Conservation (phyloP, 768 basidiomycete genomes). For the Pleurotus cornucopiae region DNA sequence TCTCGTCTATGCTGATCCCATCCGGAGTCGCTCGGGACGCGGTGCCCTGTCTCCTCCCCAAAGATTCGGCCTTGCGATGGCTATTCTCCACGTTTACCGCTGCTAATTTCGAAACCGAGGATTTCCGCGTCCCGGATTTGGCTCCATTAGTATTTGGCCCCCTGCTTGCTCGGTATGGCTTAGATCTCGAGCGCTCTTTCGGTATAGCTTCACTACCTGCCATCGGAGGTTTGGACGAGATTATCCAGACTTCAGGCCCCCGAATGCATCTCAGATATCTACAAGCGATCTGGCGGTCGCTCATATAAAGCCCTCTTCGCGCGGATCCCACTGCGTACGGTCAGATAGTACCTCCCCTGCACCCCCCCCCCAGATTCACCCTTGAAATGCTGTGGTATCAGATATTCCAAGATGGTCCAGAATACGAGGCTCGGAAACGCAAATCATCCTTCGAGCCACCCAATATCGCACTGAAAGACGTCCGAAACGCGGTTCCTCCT, state of each 20-base stretch:
- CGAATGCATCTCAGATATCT: background rate
- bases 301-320: background rate
- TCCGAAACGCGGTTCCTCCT: slow-evolving; percentile 44
- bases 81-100: no score
- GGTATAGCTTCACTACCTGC: background rate
- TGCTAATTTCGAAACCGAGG: background rate
- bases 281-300: background rate
- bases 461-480: slow-evolving; percentile 34
- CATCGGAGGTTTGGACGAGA: background rate
- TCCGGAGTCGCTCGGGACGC: no score
- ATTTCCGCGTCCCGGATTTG: background rate
- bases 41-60: no score
- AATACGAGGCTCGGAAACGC: slow-evolving; percentile 41
- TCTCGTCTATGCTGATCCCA: no score
- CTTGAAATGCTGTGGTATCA: slow-evolving; percentile 35
- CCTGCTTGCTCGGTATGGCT: slow-evolving; percentile 4
- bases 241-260: background rate
- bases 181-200: slow-evolving; percentile 1
- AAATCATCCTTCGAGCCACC: slow-evolving; percentile 37
- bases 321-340: background rate
- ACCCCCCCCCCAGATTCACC: background rate
- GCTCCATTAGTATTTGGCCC: background rate
- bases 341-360: background rate
- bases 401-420: slow-evolving; percentile 42
- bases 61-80: no score